Evolutionary conservation across 73 alveolate genomes (phyloP).

Genomic region (Stentor coeruleus): DNA sequence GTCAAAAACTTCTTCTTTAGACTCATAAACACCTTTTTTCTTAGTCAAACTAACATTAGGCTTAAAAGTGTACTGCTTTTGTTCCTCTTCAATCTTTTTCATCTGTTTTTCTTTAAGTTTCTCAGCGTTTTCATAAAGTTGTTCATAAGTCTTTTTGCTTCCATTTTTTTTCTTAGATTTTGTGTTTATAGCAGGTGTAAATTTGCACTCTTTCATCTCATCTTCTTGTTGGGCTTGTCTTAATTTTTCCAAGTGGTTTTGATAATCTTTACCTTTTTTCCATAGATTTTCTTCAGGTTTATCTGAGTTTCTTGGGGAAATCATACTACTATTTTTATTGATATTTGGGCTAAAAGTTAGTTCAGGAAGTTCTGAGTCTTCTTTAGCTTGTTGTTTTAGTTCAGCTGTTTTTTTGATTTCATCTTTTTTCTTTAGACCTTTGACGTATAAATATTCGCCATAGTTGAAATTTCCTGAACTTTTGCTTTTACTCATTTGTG

Average conservation of each 20-base stretch:
- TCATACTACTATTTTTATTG: neutral
- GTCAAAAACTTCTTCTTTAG: neutral
- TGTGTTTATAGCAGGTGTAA: too few species aligned
- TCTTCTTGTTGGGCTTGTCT: neutral
- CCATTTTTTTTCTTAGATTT: neutral
- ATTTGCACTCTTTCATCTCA: neutral
- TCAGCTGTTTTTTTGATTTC: neutral
- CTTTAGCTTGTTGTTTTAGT: neutral
- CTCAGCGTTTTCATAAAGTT: neutral
- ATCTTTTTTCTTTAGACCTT: neutral
- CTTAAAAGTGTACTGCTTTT: neutral
- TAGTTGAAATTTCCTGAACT: neutral
- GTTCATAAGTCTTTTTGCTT: neutral
- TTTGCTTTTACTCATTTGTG: too few species aligned
- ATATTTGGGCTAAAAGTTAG: neutral
- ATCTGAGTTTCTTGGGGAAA: neutral
- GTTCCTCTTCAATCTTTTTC: neutral
- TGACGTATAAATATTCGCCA: neutral
- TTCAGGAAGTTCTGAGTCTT: neutral
- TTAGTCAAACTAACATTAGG: neutral
- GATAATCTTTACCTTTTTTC: neutral
- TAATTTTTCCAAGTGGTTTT: neutral
- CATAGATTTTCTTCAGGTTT: neutral
- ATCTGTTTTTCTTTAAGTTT: conserved; percentile 44
- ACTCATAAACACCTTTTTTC: neutral